A percentile compares a stretch with the other conserved stretches of the same genome.
These are phyloP conservation scores for Hyparrhenia diplandra DNA, from an alignment of 176 grass and related monocot species.

Conservation along the genomic window DNA sequence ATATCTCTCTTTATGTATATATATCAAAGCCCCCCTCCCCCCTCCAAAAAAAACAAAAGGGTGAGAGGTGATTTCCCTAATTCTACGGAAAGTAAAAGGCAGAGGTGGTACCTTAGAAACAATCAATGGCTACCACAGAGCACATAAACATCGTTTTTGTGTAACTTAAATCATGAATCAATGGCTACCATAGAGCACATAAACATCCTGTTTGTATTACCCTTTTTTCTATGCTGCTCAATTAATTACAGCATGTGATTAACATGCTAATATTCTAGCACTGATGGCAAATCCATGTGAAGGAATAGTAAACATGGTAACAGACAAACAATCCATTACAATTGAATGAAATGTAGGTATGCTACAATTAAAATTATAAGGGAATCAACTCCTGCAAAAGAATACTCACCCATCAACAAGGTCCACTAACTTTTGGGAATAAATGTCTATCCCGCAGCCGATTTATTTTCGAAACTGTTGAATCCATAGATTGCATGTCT, in stretches of 20 bases:
- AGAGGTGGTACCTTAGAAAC: not conserved
- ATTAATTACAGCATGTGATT: not conserved
- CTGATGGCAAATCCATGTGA: not conserved
- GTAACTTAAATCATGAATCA: not conserved
- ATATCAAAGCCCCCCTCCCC: no score
- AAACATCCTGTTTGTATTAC: not conserved
- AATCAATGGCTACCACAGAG: not conserved
- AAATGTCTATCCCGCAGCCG: conserved; percentile 68
- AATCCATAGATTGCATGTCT: conserved; percentile 97
- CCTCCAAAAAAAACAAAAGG: no score
- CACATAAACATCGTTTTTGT: not conserved
- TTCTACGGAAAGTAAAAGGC: no score
- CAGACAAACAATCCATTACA: not conserved
- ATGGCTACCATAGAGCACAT: not conserved
- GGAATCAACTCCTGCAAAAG: conserved; percentile 12
- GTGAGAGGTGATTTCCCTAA: no score
- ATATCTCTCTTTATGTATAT: no score
- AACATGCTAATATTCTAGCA: not conserved
- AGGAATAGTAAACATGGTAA: not conserved
- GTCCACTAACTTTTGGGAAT: conserved; percentile 62
- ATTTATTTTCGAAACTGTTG: conserved; percentile 88
- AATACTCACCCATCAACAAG: conserved; percentile 75
- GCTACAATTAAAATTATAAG: not conserved
- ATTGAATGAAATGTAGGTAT: not conserved
- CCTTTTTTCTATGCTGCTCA: conserved; percentile 1